These are phyloP conservation scores for Moesziomyces antarcticus DNA, from an alignment of 1,284 basidiomycete species.

Conservation along the genomic window DNA sequence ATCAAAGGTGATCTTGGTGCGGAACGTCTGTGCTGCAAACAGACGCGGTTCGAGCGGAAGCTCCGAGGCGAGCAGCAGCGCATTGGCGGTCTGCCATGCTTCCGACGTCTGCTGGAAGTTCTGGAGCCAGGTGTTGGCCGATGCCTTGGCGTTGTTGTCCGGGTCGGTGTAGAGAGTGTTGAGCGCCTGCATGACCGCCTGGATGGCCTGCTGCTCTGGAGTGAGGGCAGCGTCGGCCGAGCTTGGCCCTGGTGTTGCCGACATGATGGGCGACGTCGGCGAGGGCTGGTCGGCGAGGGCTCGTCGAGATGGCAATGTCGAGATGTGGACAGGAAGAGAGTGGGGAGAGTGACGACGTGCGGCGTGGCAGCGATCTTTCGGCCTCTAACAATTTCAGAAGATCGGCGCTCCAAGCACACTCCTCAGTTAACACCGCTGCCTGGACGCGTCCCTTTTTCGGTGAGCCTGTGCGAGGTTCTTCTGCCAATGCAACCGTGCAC, in stretches of 20 bases:
- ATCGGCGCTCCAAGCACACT: no score
- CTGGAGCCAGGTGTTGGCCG: conserved; percentile 69
- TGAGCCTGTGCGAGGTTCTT: no score
- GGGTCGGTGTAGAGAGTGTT: conserved; percentile 74
- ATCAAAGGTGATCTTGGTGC: conserved; percentile 95
- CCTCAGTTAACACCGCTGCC: background rate
- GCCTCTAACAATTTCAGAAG: no score
- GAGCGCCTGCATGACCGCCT: conserved; percentile 70
- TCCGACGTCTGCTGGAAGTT: conserved; percentile 75
- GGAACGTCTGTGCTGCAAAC: conserved; percentile 96
- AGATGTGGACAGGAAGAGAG: no score
- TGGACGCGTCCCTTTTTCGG: background rate
- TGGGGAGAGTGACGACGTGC: no score
- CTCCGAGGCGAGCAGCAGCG: conserved; percentile 83
- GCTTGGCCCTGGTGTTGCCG: conserved; percentile 22
- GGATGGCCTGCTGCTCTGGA: conserved; percentile 43
- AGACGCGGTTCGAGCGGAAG: conserved; percentile 84
- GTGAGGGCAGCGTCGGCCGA: conserved; percentile 8
- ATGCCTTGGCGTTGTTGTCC: conserved; percentile 82
- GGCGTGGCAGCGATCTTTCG: no score
- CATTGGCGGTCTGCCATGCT: conserved; percentile 95
- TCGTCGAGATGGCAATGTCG: background rate
- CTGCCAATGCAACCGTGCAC: no score
- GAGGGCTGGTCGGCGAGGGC: no score
- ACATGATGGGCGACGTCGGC: conserved; percentile 11